Conservation (phyloP, 78 protist species). For the Dictyostelium firmibasis region DNA sequence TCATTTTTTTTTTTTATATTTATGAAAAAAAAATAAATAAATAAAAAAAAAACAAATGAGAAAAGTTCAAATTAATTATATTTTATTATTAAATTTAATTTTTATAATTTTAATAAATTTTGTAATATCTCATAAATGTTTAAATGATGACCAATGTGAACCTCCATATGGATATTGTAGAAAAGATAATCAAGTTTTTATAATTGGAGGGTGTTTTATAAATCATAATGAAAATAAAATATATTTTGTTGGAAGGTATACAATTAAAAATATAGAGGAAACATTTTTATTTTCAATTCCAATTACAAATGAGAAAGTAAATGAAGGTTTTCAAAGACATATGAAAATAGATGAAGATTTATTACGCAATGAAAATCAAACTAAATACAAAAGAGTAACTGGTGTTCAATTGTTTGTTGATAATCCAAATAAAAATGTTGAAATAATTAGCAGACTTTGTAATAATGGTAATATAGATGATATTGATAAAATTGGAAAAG, state of each 20-base stretch:
- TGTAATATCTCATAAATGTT: neutral
- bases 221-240: neutral
- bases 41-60: too few relatives aligned
- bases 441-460: neutral
- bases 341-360: neutral
- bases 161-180: neutral
- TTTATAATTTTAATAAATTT: too few relatives aligned
- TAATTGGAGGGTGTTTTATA: neutral
- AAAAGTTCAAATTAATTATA: too few relatives aligned
- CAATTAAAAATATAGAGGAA: neutral
- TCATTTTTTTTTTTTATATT: too few relatives aligned
- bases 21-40: too few relatives aligned
- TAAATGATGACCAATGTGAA: neutral
- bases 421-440: neutral
- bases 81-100: too few relatives aligned
- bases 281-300: neutral
- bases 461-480: neutral
- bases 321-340: neutral
- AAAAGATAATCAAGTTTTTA: neutral
- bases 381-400: neutral
- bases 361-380: neutral
- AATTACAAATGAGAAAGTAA: neutral
- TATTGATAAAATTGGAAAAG: neutral
- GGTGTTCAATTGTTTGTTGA: neutral
- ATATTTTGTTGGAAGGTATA: neutral